A percentile compares a stretch with the other conserved stretches of the same genome.
These are phyloP conservation scores for Metschnikowia shivogae DNA, from an alignment of 805 yeast species.

Conservation along the genomic window DNA sequence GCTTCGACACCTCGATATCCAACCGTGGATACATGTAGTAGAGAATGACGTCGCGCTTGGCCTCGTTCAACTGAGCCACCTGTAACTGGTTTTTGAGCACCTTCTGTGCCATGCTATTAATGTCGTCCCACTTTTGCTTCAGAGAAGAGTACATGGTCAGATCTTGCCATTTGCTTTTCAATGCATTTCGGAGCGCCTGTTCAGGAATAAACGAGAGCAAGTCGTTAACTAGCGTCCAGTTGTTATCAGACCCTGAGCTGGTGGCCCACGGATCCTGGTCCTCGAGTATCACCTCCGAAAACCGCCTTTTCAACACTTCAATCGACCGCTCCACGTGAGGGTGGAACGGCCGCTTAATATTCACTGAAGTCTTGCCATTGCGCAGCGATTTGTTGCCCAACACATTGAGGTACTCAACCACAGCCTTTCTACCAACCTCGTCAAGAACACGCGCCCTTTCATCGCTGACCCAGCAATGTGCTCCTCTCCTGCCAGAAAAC, in stretches of 20 bases:
- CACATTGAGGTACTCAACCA: slow-evolving; percentile 81
- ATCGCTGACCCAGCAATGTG: slow-evolving; percentile 97
- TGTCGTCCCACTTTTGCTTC: slow-evolving; percentile 76
- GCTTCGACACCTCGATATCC: slow-evolving; percentile 89
- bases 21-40: slow-evolving; percentile 84
- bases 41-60: slow-evolving; percentile 77
- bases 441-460: slow-evolving; percentile 68
- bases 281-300: slow-evolving; percentile 59
- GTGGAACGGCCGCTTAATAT: slow-evolving; percentile 75
- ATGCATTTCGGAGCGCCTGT: slow-evolving; percentile 46
- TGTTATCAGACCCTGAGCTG: slow-evolving; percentile 32
- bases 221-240: slow-evolving; percentile 47
- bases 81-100: slow-evolving; percentile 43
- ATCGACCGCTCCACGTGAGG: slow-evolving; percentile 81
- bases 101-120: slow-evolving; percentile 49
- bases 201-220: slow-evolving; percentile 63
- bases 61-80: slow-evolving; percentile 53
- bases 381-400: slow-evolving; percentile 42
- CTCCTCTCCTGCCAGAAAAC: slow-evolving; percentile 97
- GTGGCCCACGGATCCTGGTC: slow-evolving; percentile 86
- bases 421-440: slow-evolving; percentile 70
- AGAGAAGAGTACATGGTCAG: slow-evolving; percentile 34
- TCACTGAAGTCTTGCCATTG: slow-evolving; percentile 46
- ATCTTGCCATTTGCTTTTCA: slow-evolving; percentile 55
- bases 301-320: slow-evolving; percentile 58